These are phyloP conservation scores for Solanum chaucha DNA, from an alignment of 257 asterid genomes.

Conservation along the genomic window DNA sequence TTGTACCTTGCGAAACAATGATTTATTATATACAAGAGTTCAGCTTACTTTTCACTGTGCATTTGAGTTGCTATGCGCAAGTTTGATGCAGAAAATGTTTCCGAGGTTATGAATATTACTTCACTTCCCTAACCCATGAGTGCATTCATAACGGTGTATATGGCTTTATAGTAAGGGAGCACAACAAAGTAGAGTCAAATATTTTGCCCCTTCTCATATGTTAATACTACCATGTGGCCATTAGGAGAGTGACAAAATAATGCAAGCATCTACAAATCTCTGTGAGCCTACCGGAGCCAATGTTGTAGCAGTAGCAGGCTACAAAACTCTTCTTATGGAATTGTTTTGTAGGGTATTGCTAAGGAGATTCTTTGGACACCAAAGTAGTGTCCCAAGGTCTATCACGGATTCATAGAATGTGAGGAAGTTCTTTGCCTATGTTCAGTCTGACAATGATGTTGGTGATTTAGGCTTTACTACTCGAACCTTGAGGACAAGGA, in stretches of 20 bases:
- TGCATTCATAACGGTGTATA: neutral
- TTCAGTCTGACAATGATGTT: neutral
- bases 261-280: neutral
- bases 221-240: neutral
- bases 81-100: neutral
- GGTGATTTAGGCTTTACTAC: neutral
- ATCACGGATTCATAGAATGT: neutral
- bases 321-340: neutral
- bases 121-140: neutral
- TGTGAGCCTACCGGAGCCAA: neutral
- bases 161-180: neutral
- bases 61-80: neutral
- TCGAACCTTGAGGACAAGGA: neutral
- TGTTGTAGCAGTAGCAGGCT: neutral
- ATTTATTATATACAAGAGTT: neutral
- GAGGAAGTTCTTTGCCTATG: neutral
- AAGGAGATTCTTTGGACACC: neutral
- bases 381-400: neutral
- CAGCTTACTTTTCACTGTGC: neutral
- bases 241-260: neutral
- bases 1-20: neutral
- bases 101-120: neutral
- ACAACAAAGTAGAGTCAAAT: neutral
- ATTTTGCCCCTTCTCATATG: neutral
- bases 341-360: neutral